Evolutionary conservation across 2,329 filamentous ascomycete species (phyloP), one percentile per base, ranked within the genome.

Genomic region (Calonectria crousiana): DNA sequence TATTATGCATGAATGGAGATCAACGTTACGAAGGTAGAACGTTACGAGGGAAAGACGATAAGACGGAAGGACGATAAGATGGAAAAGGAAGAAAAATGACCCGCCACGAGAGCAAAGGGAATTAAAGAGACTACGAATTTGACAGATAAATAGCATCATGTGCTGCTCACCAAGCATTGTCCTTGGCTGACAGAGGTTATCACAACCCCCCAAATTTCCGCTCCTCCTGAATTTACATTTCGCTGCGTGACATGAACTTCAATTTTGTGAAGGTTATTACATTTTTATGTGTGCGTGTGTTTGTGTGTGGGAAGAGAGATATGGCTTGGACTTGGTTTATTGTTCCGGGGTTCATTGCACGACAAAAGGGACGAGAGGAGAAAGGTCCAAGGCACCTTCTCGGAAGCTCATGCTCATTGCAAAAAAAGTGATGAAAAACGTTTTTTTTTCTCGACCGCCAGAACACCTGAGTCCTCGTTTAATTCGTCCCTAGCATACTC

Each of bases 121-220:
- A 64, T 64, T 74, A 72, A 74, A 77, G 53, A 62, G 47, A 74
- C 74, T 51, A 79, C 71, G 78, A 80, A 70, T 78, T 78, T 76
- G 75, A 69, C 64, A 74, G 74, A 56, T 78, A 72, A 74, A 80
- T 77, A 71, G 79, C 68, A 78, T 73, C 67, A 56, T 38, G 47
- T 38, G 10, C 47, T 60, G 36, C 70, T 52, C 72, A 76, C 60
- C 32, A 67, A 74, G 76, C 72, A 75, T 13, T n/a, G n/a, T 51
- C 69, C 58, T 64, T 73, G 62, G 76, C 74, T 58, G 71, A 23
- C 23, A 56, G 58, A 66, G 66, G 73, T 67, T 74, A 68, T 77
- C 66, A 67, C 72, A 73, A 69, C 68, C 66, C 68, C 69, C 60
- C 62, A 62, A 47, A 67, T 30, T 62, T 71, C n/a, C 34, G 41